Conservation (phyloP, 306 rosid species). For the Citrullus mucosospermus region DNA sequence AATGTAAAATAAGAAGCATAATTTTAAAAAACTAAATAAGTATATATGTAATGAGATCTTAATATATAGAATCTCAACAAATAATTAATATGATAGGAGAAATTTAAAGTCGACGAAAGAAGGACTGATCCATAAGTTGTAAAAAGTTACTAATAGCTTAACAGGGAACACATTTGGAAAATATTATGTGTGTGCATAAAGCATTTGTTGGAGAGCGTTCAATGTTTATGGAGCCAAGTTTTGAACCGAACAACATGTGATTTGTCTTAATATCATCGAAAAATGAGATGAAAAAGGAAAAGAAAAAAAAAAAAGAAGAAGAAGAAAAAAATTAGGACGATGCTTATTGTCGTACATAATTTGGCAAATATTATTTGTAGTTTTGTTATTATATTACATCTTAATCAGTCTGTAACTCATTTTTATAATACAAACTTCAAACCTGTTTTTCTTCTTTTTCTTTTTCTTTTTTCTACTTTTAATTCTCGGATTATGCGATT, state of each 20-base stretch:
- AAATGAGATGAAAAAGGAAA: neutral
- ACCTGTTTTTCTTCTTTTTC: neutral
- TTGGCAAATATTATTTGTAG: constrained; percentile 6
- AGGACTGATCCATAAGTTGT: too few species aligned
- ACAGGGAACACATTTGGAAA: neutral
- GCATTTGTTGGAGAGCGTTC: neutral
- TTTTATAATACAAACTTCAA: neutral
- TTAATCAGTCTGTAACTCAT: neutral
- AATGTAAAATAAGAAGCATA: too few species aligned
- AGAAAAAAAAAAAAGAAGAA: neutral
- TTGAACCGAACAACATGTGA: neutral
- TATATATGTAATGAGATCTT: too few species aligned
- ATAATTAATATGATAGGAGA: too few species aligned
- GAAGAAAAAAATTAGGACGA: neutral
- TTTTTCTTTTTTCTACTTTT: neutral
- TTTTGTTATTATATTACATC: neutral
- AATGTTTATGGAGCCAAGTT: neutral
- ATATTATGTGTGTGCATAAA: neutral
- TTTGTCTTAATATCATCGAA: constrained; percentile 1
- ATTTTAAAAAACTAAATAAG: too few species aligned
- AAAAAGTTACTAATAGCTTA: neutral
- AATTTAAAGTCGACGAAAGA: too few species aligned
- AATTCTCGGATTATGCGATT: constrained; percentile 2
- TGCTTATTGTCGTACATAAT: constrained; percentile 4
- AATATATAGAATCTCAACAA: too few species aligned